Evolutionary conservation across 1,139 yeast species (phyloP), one percentile per base, ranked within the genome.

Genomic region (Pichia sp.): DNA sequence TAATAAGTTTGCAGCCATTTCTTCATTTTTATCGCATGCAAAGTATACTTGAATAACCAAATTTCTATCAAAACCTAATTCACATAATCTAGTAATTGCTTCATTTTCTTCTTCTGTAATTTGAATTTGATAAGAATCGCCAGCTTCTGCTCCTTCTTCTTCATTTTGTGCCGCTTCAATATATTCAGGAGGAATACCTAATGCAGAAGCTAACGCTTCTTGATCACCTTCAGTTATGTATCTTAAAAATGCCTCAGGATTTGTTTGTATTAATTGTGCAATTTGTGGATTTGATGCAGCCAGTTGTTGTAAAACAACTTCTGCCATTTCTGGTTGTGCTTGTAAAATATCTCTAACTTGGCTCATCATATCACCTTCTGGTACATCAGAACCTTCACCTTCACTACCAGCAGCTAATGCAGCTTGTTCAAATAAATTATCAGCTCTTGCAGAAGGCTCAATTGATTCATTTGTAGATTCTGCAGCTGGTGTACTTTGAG

Each of bases 1-100:
- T 58, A 92, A 73, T 60, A 87, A 79, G 67, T 92, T 94, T 35
- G 97, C 98, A 38, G 98, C 89, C 58, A 87, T 77, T 70, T 92
- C 97, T 68, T 92, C 98, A 67, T 92, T 89, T 70, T 90, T 92
- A 61, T 94, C 98, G 66, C 98, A 92, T 39, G 97, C 98, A 75
- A 94, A 82, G 68, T 87, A 94, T 32, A 95, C 96, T 69, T 90
- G 97, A 51, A 90, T 79, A 41, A 86, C 98, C 51, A 85, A 70
- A 57, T 82, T 76, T 56, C 96, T 78, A 54, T 87, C 96, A 61
- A 92, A 92, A 0, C 99, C 99, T 54, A 92, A 74, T 62, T 85
- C 97, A 63, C 95, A 83, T 55, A 92, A 73, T 62, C 98, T 78
- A 54, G 76, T 75, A 53, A 92, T 87, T 25, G 98, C 96, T 50